phyloP scores from a whole-genome alignment of 331 rosid genomes.

The Pyrus hybrid region DNA sequence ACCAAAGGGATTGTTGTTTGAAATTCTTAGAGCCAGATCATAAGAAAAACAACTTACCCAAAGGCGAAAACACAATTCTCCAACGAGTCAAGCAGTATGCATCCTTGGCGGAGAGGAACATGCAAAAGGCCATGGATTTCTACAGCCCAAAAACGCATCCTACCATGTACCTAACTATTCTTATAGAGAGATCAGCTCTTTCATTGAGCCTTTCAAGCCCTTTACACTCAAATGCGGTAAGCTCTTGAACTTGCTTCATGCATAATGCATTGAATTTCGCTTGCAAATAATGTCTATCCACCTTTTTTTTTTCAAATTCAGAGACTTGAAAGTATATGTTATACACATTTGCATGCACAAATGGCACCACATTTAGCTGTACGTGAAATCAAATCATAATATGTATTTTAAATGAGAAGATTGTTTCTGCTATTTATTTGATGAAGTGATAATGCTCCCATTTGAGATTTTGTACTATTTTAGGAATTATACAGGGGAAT shows the following conservation, averaged over 20 bases:
- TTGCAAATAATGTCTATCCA: no score
- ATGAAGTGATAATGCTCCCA: background rate
- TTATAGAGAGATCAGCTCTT: slow-evolving; percentile 76
- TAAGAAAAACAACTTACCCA: slow-evolving; percentile 41
- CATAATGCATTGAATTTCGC: background rate
- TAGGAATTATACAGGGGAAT: background rate
- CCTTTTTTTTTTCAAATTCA: no score
- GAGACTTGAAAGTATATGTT: no score
- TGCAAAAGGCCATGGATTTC: slow-evolving; percentile 78
- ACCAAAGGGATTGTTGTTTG: slow-evolving; percentile 82
- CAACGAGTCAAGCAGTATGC: slow-evolving; percentile 88
- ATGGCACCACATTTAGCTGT: background rate
- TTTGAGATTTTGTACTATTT: background rate
- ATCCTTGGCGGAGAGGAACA: slow-evolving; percentile 84
- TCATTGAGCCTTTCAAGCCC: slow-evolving; percentile 45
- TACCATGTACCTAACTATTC: slow-evolving; percentile 64
- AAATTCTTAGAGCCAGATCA: slow-evolving; percentile 60
- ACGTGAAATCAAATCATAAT: background rate
- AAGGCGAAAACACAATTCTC: slow-evolving; percentile 43
- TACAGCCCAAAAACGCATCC: slow-evolving; percentile 79
- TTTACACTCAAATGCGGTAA: slow-evolving; percentile 63
- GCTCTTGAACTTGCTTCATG: slow-evolving; percentile 19
- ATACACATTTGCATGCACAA: background rate
- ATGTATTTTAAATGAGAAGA: background rate
- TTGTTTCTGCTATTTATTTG: background rate